Evolutionary conservation across 208 protist species (phyloP).

Genomic region (Wallacemonas sp.): DNA sequence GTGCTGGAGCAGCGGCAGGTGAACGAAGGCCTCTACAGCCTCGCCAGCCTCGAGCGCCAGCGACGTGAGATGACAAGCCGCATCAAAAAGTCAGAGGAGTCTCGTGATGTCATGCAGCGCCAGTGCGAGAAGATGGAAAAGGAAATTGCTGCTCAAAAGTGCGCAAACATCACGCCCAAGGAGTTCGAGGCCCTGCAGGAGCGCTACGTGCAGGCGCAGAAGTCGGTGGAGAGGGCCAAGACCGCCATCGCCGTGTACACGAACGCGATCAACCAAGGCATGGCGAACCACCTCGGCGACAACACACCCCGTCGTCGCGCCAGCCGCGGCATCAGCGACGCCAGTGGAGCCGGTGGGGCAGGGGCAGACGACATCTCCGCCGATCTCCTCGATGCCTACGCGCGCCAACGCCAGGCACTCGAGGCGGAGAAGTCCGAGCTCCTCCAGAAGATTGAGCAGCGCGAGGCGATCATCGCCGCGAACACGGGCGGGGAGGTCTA

Average conservation of each 20-base stretch:
- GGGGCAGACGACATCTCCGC: neutral
- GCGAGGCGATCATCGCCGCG: constrained; percentile 14
- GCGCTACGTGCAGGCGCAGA: constrained; percentile 29
- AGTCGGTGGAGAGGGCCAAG: constrained; percentile 27
- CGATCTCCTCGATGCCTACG: constrained; percentile 14
- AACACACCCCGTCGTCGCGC: neutral
- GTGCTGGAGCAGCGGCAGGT: constrained; percentile 58
- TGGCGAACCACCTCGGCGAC: neutral
- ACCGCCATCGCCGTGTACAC: constrained; percentile 55
- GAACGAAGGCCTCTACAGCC: constrained; percentile 73
- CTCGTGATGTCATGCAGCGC: constrained; percentile 29
- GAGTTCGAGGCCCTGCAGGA: constrained; percentile 51
- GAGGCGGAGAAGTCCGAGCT: constrained; percentile 15
- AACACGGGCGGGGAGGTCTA: constrained; percentile 15
- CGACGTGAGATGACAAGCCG: constrained; percentile 34
- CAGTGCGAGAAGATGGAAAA: constrained; percentile 51
- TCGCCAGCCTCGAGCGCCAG: constrained; percentile 44
- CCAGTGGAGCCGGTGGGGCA: neutral
- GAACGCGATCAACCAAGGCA: constrained; percentile 24
- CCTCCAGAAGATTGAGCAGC: constrained; percentile 15
- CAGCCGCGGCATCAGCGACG: neutral
- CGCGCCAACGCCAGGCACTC: constrained; percentile 9
- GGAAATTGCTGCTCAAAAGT: constrained; percentile 28
- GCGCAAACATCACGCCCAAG: constrained; percentile 46
- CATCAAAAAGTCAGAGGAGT: constrained; percentile 30